Percentiles rank a stretch among this genome's conserved stretches.
These are phyloP conservation scores for Hansenula sp. DNA, from an alignment of 1,139 yeast species.

Conservation along the genomic window DNA sequence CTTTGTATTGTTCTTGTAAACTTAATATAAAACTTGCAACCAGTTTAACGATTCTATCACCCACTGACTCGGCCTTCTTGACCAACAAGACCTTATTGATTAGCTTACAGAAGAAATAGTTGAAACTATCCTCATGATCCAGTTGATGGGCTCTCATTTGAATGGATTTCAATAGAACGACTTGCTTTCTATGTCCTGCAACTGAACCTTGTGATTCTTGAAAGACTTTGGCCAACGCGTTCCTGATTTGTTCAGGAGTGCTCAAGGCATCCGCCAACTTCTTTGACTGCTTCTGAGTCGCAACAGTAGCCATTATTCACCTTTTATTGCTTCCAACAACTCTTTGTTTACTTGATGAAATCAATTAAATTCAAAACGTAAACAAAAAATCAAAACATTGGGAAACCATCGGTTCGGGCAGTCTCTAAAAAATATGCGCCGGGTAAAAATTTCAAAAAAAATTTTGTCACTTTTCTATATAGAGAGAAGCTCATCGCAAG, in stretches of 20 bases:
- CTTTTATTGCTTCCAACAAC: neutral
- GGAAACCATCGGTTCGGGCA: neutral
- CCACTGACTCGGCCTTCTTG: conserved; percentile 67
- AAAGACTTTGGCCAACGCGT: conserved; percentile 63
- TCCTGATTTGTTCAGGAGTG: conserved; percentile 28
- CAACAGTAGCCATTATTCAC: conserved; percentile 6
- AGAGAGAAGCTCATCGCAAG: conserved; percentile 11
- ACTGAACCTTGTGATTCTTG: conserved; percentile 74
- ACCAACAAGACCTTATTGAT: conserved; percentile 62
- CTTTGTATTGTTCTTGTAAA: conserved; percentile 32
- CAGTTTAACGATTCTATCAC: conserved; percentile 75
- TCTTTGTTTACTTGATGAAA: too few relatives aligned
- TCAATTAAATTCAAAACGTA: neutral
- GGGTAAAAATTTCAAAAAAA: neutral
- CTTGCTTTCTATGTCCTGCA: conserved; percentile 75
- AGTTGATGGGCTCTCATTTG: conserved; percentile 52
- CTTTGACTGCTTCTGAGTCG: conserved; percentile 11
- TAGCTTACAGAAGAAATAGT: conserved; percentile 52
- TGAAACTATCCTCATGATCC: conserved; percentile 54
- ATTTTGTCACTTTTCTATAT: neutral
- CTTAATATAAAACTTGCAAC: conserved; percentile 60
- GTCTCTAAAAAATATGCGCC: neutral
- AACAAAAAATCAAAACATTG: conserved; percentile 1
- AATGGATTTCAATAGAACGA: conserved; percentile 55
- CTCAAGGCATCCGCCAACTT: conserved; percentile 10